Conservation (phyloP, 495 filamentous ascomycete genomes). For the Articulospora tetracladia region DNA sequence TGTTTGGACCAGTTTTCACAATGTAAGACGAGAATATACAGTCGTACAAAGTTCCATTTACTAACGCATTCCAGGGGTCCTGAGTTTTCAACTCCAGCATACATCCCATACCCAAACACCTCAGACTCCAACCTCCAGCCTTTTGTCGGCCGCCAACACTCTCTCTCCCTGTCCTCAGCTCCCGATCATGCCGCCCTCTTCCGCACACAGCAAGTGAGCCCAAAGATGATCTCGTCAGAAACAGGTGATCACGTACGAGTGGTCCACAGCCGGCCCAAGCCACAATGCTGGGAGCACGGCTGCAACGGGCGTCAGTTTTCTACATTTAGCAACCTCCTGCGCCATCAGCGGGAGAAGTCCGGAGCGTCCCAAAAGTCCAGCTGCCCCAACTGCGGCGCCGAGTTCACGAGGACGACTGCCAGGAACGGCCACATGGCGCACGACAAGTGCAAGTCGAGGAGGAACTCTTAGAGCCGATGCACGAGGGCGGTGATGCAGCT, state of each 20-base stretch:
- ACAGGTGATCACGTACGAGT: slow-evolving; percentile 55
- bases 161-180: slow-evolving; percentile 20
- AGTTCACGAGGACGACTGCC: slow-evolving; percentile 88
- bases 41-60: background rate
- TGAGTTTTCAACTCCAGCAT: slow-evolving; percentile 19
- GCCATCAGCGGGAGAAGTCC: slow-evolving; percentile 92
- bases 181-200: slow-evolving; percentile 18
- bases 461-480: slow-evolving; percentile 30
- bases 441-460: slow-evolving; percentile 79
- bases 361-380: slow-evolving; percentile 81
- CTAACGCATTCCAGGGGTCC: slow-evolving; percentile 13
- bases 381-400: slow-evolving; percentile 83
- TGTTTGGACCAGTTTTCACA: slow-evolving; percentile 22
- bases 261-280: slow-evolving; percentile 73
- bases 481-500: background rate
- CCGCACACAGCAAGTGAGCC: slow-evolving; percentile 11
- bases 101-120: slow-evolving; percentile 15
- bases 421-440: slow-evolving; percentile 84
- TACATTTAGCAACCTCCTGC: slow-evolving; percentile 89
- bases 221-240: slow-evolving; percentile 19
- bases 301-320: slow-evolving; percentile 94
- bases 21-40: slow-evolving; percentile 17
- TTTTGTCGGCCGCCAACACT: slow-evolving; percentile 19
- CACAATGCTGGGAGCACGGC: slow-evolving; percentile 93
- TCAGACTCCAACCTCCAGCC: slow-evolving; percentile 14